Base-by-base conservation (phyloP, 495 filamentous ascomycete species). In the Penicillium antarcticum region DNA sequence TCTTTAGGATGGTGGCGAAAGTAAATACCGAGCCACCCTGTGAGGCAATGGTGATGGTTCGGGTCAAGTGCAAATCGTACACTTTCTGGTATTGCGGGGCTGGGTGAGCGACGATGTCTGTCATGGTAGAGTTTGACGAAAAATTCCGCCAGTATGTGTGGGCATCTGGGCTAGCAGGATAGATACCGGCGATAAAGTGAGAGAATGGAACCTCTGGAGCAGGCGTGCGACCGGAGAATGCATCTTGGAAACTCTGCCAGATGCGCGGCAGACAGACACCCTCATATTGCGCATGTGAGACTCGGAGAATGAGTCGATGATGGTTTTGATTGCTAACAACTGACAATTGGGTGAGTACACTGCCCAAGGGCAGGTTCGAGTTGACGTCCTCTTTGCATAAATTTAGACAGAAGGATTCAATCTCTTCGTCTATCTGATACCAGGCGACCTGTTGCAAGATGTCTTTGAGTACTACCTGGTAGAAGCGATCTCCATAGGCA, bases 1-100 rank as follows among this genome's bases (percentile, higher is more conserved):
- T 56, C n/a, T 58, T 58, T 12, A 71, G 40, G 12, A 68, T 31
- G 10, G 58, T 63, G 6, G 66, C 69, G 6, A 53, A 39, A 3
- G 70, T 55, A 29, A 55, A 31, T 31, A 24, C 41, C 2, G 24
- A 42, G 10, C 34, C 34, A 21, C 7, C 5, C 8, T n/a, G 39
- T 5, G 18, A 14, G 39, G 39, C 7, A 5, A 19, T 13, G 19
- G 21, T 19, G 39, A 24, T 18, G 11, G 7, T 42, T 21, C 39
- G 16, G 1, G 17, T 18, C 18, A 26, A 1, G 19, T 24, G 16
- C 41, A 29, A 13, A 29, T 23, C 23, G 24, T 29, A 29, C 16
- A 36, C 34, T 7, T 36, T 36, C n/a, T n/a, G n/a, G n/a, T 37
- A 17, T 37, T 18, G 35, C 4, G 35, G 41, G 14, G 14, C 24